These are phyloP conservation scores for Alternaria metachromatica DNA, from an alignment of 2,329 filamentous ascomycete species.

Conservation along the genomic window DNA sequence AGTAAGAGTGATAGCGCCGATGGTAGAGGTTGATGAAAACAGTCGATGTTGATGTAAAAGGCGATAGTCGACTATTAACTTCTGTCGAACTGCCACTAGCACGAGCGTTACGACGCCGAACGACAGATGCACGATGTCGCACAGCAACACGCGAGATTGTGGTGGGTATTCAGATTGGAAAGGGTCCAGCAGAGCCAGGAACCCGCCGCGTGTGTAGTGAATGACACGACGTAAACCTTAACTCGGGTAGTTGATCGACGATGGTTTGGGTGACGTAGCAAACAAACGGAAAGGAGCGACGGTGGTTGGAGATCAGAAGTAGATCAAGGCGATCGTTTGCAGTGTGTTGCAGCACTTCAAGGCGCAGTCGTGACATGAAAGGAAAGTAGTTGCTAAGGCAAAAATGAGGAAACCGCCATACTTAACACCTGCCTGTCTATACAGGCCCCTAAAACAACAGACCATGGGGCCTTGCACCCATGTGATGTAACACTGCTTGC, in stretches of 20 bases:
- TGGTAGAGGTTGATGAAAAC: not conserved
- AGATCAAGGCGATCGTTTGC: not conserved
- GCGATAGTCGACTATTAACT: not conserved
- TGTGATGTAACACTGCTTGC: slow-evolving; percentile 18
- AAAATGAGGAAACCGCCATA: slow-evolving; percentile 11
- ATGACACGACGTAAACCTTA: not conserved
- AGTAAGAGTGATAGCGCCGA: not conserved
- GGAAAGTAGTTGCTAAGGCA: not conserved
- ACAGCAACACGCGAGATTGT: slow-evolving; percentile 24
- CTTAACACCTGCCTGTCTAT: slow-evolving; percentile 8
- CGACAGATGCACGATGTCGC: slow-evolving; percentile 11
- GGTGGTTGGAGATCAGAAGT: slow-evolving; percentile 6
- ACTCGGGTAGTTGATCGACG: not conserved
- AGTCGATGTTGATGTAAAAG: not conserved
- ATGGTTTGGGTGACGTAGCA: not conserved
- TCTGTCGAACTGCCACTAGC: not conserved
- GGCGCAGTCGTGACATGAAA: slow-evolving; percentile 17
- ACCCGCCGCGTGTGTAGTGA: not conserved
- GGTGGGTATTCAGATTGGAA: slow-evolving; percentile 16
- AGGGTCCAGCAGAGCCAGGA: slow-evolving; percentile 7
- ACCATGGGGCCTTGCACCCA: not conserved
- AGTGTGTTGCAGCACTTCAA: slow-evolving; percentile 26
- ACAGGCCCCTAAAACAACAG: slow-evolving; percentile 7
- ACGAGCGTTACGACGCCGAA: not conserved
- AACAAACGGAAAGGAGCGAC: slow-evolving; percentile 15